These are phyloP conservation scores for Colletotrichum phormii DNA, from an alignment of 2,329 filamentous ascomycete genomes.

Conservation along the genomic window DNA sequence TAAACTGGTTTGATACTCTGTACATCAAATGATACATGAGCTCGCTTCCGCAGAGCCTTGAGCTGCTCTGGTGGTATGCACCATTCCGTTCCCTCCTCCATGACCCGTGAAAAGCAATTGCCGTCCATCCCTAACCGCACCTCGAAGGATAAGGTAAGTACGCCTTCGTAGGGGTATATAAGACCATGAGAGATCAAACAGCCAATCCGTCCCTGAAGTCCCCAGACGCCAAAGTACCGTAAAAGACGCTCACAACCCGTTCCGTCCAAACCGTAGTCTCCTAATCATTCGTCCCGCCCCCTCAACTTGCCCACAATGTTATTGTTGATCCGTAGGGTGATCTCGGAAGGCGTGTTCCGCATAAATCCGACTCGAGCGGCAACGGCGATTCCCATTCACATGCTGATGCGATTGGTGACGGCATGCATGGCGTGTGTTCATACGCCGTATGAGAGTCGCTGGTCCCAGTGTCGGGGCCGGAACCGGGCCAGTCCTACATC, in stretches of 20 bases:
- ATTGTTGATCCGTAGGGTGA: neutral
- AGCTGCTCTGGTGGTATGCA: constrained; percentile 18
- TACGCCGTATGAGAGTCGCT: neutral
- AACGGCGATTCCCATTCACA: neutral
- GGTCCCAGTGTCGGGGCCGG: neutral
- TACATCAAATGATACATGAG: constrained; percentile 27
- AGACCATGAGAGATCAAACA: constrained; percentile 34
- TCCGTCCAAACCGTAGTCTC: neutral
- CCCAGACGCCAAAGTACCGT: constrained; percentile 25
- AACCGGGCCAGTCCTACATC: constrained; percentile 49
- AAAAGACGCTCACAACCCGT: constrained; percentile 26
- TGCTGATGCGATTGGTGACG: neutral
- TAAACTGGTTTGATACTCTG: constrained; percentile 15
- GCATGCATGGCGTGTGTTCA: neutral
- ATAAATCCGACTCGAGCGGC: neutral
- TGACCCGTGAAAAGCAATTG: constrained; percentile 10
- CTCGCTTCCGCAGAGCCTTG: constrained; percentile 5
- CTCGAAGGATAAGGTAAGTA: constrained; percentile 31
- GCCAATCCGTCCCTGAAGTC: constrained; percentile 8
- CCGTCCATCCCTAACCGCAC: constrained; percentile 34
- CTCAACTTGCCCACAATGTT: too few relatives aligned
- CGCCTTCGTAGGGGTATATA: constrained; percentile 38
- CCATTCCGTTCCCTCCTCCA: constrained; percentile 5
- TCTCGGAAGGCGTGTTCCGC: neutral
- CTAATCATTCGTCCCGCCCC: neutral